These are phyloP conservation scores for Zygoascus tannicola DNA, from an alignment of 805 yeast species.

Conservation along the genomic window DNA sequence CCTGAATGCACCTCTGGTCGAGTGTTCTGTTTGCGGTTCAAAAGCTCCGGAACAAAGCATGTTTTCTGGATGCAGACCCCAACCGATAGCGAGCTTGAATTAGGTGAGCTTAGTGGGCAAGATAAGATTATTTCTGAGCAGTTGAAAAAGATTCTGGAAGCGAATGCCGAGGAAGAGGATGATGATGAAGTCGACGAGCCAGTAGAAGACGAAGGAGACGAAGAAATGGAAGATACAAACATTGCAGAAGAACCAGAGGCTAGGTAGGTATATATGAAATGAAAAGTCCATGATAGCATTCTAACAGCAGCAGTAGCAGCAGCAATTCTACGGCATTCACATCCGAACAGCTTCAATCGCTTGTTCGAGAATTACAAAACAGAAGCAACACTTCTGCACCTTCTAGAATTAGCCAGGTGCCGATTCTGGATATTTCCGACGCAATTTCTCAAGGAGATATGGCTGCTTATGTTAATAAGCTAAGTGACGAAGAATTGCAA, in stretches of 20 bases:
- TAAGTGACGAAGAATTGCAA: constrained; percentile 25
- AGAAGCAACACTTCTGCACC: neutral
- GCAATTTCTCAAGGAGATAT: constrained; percentile 29
- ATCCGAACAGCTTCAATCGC: neutral
- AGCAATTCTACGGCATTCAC: neutral
- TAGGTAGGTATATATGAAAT: neutral
- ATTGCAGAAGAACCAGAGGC: neutral
- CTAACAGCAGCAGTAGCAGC: neutral
- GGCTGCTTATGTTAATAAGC: constrained; percentile 27
- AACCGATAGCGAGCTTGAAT: constrained; percentile 49
- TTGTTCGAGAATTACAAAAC: neutral
- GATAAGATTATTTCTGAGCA: constrained; percentile 44
- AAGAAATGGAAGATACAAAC: constrained; percentile 2
- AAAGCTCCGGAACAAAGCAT: constrained; percentile 49
- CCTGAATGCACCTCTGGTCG: constrained; percentile 67
- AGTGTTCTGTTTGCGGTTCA: constrained; percentile 58
- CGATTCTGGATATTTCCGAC: constrained; percentile 30
- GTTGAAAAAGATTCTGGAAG: constrained; percentile 42
- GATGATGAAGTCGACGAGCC: constrained; percentile 11
- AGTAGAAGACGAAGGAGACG: constrained; percentile 7
- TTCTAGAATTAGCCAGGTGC: constrained; percentile 14
- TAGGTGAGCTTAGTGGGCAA: constrained; percentile 43
- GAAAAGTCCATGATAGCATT: neutral
- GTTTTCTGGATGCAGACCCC: constrained; percentile 68
- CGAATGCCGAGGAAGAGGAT: constrained; percentile 24